Evolutionary conservation across 1,284 basidiomycete species (phyloP), one percentile per base, ranked within the genome.

Genomic region (Bjerkandera adusta): DNA sequence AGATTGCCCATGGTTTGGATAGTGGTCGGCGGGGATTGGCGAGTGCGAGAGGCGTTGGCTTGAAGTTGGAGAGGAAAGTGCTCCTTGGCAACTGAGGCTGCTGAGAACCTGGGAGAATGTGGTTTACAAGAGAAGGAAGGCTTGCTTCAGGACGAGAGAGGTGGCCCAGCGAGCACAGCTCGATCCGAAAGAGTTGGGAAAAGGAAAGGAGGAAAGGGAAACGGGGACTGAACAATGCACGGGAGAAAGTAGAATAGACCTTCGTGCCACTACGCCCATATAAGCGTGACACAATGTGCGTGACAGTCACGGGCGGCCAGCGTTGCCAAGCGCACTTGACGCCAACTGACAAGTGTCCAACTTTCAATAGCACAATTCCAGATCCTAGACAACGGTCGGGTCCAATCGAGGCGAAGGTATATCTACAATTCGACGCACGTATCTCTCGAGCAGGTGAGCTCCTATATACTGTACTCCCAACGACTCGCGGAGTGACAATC

Each of bases 1-100:
- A 93, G 72, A 48, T 83, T 83, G 55, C 89, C 91, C 90, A 92
- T 92, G 53, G 53, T 63, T 58, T 48, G 18, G 32, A 40, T 36
- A 37, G 43, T 49, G 39, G 36, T 54, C 37, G 51, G 41, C 35
- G 53, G 50, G 53, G 52, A 10, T 47, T 49, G 50, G 43, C 15
- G 39, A 20, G 16, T 13, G 21, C 41, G 29, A 20, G 27, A 30
- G 27, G 27, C 27, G n/a, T 30, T 30, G 30, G 20, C 41, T 24
- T 43, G 49, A 44, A 35, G 35, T 53, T 26, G 48, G 39, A 35
- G 41, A 21, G 33, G 22, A 11, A 41, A n/a, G n/a, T n/a, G n/a
- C n/a, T n/a, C n/a, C n/a, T n/a, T n/a, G n/a, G n/a, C n/a, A n/a
- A n/a, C n/a, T n/a, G n/a, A n/a, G n/a, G n/a, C n/a, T n/a, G n/a